Conservation (phyloP, 1,284 basidiomycete species). For the Ustilago shanxiensis region DNA sequence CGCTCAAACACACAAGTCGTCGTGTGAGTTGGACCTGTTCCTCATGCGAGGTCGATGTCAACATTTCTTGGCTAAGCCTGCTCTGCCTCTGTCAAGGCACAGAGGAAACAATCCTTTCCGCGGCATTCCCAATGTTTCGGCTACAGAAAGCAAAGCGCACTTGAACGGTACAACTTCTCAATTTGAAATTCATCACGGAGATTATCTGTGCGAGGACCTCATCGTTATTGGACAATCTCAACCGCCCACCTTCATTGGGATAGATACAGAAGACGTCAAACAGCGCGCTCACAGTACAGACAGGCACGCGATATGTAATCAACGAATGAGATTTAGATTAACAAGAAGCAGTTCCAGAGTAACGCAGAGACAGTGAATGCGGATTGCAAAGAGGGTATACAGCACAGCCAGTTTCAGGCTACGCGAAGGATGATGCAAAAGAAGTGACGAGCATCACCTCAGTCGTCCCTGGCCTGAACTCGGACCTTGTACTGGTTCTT, state of each 20-base stretch:
- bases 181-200: slow-evolving; percentile 15
- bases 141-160: neutral
- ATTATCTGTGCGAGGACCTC: neutral
- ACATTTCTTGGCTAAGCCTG: neutral
- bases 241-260: neutral
- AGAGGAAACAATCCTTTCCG: too few relatives aligned
- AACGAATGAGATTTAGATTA: neutral
- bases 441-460: neutral
- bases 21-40: neutral
- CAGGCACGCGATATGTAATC: neutral
- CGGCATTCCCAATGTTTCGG: neutral
- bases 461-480: slow-evolving; percentile 40
- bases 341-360: neutral
- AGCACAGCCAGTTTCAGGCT: neutral
- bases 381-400: neutral
- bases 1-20: too few relatives aligned
- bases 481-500: slow-evolving; percentile 50
- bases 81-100: neutral
- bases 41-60: neutral
- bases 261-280: neutral
- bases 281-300: neutral
- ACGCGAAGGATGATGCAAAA: neutral
- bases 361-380: neutral
- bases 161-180: neutral
- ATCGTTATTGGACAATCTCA: neutral